These are phyloP conservation scores for Cladosporium sp. DNA, from an alignment of 2,329 filamentous ascomycete genomes.

Conservation along the genomic window DNA sequence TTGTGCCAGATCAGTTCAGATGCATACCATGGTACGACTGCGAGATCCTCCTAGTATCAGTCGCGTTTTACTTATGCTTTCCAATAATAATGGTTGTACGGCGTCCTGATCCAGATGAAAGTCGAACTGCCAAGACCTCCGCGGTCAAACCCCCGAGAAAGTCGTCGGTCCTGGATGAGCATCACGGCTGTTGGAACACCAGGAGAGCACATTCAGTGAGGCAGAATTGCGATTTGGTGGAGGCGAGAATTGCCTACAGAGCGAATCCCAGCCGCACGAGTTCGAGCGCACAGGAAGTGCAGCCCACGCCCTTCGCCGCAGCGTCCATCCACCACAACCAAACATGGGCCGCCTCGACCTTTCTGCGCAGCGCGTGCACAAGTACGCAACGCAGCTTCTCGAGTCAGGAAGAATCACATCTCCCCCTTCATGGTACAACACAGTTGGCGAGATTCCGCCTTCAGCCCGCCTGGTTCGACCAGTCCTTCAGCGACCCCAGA, in stretches of 20 bases:
- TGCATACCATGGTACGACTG: background rate
- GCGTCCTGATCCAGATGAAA: background rate
- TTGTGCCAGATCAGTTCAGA: conserved; percentile 28
- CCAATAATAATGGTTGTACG: background rate
- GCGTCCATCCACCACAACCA: background rate
- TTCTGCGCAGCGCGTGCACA: conserved; percentile 49
- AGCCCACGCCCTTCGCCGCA: background rate
- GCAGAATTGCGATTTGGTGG: background rate
- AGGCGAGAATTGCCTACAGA: background rate
- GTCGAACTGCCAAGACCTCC: conserved; percentile 3
- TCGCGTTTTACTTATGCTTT: background rate
- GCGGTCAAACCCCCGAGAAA: conserved; percentile 4
- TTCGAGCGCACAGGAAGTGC: background rate
- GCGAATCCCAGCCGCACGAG: background rate
- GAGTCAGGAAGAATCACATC: conserved; percentile 37
- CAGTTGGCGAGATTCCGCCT: conserved; percentile 56
- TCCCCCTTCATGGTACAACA: conserved; percentile 54
- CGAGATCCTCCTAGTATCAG: background rate
- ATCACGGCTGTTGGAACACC: background rate
- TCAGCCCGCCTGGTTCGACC: conserved; percentile 57
- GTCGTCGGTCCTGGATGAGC: background rate
- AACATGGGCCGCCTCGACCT: conserved; percentile 52
- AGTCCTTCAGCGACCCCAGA: conserved; percentile 43
- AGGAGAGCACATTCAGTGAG: background rate
- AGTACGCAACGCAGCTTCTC: conserved; percentile 48